Conservation (phyloP, 140 eudicot species). For the Cichorium intybus region DNA sequence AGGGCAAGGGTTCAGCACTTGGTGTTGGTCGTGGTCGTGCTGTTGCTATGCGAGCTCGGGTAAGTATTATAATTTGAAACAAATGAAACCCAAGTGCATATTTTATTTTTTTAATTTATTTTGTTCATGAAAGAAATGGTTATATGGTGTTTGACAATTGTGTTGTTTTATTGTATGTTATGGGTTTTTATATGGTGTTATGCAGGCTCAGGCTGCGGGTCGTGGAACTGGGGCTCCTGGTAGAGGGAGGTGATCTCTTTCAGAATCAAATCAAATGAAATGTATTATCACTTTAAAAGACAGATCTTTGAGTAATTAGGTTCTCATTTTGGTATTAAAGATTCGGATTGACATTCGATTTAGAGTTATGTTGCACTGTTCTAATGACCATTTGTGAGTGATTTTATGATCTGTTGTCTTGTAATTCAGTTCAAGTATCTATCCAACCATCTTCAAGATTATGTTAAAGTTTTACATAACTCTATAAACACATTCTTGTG, state of each 20-base stretch:
- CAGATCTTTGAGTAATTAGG: conserved; percentile 18
- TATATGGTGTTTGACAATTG: no score
- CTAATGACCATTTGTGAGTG: no score
- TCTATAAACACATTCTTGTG: no score
- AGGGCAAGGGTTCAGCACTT: conserved; percentile 92
- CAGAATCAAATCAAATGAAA: background rate
- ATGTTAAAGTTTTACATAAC: no score
- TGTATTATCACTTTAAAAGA: conserved; percentile 26
- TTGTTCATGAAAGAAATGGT: background rate
- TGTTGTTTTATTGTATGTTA: background rate
- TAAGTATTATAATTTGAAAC: conserved; percentile 24
- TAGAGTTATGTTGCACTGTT: background rate
- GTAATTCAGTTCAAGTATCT: no score
- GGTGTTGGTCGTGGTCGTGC: conserved; percentile 99
- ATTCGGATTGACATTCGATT: conserved; percentile 9
- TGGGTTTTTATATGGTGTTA: conserved; percentile 14
- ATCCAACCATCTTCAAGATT: no score
- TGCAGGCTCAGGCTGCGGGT: conserved; percentile 91
- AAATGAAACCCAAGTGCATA: no score
- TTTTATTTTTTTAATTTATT: no score
- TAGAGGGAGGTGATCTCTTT: conserved; percentile 54
- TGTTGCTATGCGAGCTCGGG: conserved; percentile 94
- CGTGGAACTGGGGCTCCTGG: conserved; percentile 71
- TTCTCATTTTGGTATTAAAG: conserved; percentile 22
- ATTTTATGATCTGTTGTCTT: no score